A percentile compares a stretch with the other conserved stretches of the same genome.
Evolutionary conservation across 2,329 filamentous ascomycete species (phyloP).

Genomic region (Stachybotrys elegans): DNA sequence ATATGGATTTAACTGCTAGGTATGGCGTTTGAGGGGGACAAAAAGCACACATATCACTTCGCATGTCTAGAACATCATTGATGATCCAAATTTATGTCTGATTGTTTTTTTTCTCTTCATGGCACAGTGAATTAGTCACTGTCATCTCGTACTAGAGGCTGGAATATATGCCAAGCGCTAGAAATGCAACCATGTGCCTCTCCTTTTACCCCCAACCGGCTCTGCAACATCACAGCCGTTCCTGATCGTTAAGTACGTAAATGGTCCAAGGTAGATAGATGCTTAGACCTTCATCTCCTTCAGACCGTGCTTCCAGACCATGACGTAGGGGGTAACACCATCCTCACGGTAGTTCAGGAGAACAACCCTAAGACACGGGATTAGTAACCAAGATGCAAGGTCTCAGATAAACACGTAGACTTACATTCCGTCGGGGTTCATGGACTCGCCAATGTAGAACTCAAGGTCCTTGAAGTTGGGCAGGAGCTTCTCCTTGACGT

Average conservation of each 20-base stretch:
- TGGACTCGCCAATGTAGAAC: slow-evolving; percentile 86
- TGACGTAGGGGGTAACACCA: slow-evolving; percentile 82
- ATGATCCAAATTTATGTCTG: too few relatives aligned
- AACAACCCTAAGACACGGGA: slow-evolving; percentile 55
- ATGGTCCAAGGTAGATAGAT: slow-evolving; percentile 3
- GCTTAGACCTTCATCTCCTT: slow-evolving; percentile 84
- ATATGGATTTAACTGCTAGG: too few relatives aligned
- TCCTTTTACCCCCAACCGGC: slow-evolving; percentile 8
- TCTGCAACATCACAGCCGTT: too few relatives aligned
- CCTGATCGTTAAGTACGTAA: too few relatives aligned
- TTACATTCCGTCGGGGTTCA: slow-evolving; percentile 92
- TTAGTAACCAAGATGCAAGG: too few relatives aligned
- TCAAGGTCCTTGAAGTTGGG: slow-evolving; percentile 94
- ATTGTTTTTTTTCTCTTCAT: too few relatives aligned
- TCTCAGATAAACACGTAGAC: too few relatives aligned
- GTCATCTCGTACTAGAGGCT: too few relatives aligned
- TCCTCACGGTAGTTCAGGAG: slow-evolving; percentile 98
- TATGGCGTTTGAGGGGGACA: too few relatives aligned
- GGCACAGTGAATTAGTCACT: too few relatives aligned
- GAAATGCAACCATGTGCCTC: slow-evolving; percentile 15
- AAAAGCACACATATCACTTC: too few relatives aligned
- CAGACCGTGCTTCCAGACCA: slow-evolving; percentile 93
- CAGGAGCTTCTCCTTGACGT: slow-evolving; percentile 77
- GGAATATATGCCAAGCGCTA: slow-evolving; percentile 16
- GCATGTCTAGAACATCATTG: too few relatives aligned